Evolutionary conservation across 2,329 filamentous ascomycete genomes (phyloP).

Genomic region (Didymella glomerata): DNA sequence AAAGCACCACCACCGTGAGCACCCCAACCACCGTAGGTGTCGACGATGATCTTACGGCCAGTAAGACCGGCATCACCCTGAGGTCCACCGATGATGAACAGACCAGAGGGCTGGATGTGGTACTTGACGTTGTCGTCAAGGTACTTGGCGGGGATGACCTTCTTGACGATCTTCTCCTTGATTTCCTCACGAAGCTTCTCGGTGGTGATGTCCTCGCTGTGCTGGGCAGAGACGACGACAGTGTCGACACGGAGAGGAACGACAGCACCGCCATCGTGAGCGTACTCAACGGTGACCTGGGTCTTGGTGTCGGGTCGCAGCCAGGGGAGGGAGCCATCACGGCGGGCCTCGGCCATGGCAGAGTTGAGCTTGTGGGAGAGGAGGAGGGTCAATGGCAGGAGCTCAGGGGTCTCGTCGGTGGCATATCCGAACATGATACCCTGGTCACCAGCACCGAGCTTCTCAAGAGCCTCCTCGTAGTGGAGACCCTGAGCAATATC

Average conservation of each 20-base stretch:
- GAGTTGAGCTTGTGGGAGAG: constrained; percentile 97
- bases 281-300: constrained; percentile 98
- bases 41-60: constrained; percentile 99
- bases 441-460: constrained; percentile 98
- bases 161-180: constrained; percentile 95
- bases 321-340: constrained; percentile 89
- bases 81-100: constrained; percentile 98
- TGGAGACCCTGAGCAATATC: constrained; percentile 99
- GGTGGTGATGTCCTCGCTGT: constrained; percentile 85
- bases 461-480: constrained; percentile 96
- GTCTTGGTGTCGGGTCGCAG: constrained; percentile 99
- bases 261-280: constrained; percentile 93
- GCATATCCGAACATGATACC: constrained; percentile 99
- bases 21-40: constrained; percentile 99
- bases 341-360: constrained; percentile 89
- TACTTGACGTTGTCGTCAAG: constrained; percentile 93
- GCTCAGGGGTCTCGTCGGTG: constrained; percentile 97
- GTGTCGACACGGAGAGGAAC: constrained; percentile 93
- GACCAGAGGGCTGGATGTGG: constrained; percentile 98
- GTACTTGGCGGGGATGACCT: constrained; percentile 90
- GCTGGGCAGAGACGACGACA: constrained; percentile 95
- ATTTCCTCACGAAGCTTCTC: constrained; percentile 95
- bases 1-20: constrained; percentile 99
- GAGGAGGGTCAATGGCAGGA: constrained; percentile 91
- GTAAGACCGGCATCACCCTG: constrained; percentile 99